Percentiles rank a stretch among this genome's conserved stretches.
phyloP scores from a whole-genome alignment of 305 asterid genomes.

The Coffea humblotiana region DNA sequence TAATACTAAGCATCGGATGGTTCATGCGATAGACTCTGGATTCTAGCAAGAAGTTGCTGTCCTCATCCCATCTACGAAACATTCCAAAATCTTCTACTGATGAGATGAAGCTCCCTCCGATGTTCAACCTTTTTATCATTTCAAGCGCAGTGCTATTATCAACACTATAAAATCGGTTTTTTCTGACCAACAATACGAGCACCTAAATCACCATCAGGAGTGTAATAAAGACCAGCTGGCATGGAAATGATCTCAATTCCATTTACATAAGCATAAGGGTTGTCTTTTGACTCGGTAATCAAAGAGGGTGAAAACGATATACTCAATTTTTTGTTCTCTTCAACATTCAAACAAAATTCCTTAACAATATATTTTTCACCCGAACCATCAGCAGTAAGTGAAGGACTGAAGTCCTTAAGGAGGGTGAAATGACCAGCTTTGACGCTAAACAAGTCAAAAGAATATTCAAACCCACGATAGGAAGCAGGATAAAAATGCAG shows the following conservation, averaged over 20 bases:
- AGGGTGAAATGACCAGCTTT: slow-evolving; percentile 54
- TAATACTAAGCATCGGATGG: slow-evolving; percentile 13
- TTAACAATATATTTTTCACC: slow-evolving; percentile 39
- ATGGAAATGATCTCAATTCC: slow-evolving; percentile 69
- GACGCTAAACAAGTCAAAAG: slow-evolving; percentile 47
- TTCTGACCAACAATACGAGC: slow-evolving; percentile 49
- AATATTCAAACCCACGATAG: slow-evolving; percentile 34
- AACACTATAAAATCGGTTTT: slow-evolving; percentile 38
- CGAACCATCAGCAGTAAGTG: slow-evolving; percentile 27
- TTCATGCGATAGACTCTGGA: slow-evolving; percentile 28
- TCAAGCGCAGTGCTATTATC: slow-evolving; percentile 61
- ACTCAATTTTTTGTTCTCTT: slow-evolving; percentile 29
- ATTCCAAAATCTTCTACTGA: slow-evolving; percentile 49
- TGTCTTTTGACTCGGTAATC: slow-evolving; percentile 2
- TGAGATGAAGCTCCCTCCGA: slow-evolving; percentile 50
- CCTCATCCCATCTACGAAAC: slow-evolving; percentile 57
- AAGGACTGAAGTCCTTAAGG: slow-evolving; percentile 46
- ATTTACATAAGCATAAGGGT: slow-evolving; percentile 52
- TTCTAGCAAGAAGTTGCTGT: slow-evolving; percentile 39
- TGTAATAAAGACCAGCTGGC: slow-evolving; percentile 71
- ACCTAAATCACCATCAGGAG: slow-evolving; percentile 50
- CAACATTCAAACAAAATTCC: slow-evolving; percentile 48
- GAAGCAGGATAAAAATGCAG: slow-evolving; percentile 46
- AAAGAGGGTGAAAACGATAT: slow-evolving; percentile 49
- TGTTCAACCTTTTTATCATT: slow-evolving; percentile 52